Evolutionary conservation across 352 stramenopile genomes (phyloP), one percentile per base, ranked within the genome.

Genomic region (Pythium volutum): DNA sequence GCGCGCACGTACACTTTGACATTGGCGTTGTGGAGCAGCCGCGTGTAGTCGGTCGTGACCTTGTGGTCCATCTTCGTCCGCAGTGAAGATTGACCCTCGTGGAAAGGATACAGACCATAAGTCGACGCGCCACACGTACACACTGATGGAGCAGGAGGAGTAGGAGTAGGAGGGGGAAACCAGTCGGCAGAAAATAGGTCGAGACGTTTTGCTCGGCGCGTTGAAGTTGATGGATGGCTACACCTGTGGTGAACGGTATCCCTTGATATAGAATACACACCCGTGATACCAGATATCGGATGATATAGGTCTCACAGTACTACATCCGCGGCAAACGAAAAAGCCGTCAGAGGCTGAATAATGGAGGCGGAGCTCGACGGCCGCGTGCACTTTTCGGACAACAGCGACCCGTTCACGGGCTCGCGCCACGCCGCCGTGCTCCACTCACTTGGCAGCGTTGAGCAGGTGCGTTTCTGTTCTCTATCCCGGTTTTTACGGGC

Each of bases 41-140:
- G 79, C 26, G 84, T 93, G 74, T 93, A 93, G 66, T 93, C 84
- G 11, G 81, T 91, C 47, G 84, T 91, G 68, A 93, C 80, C 62
- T 89, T 93, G 72, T 93, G 84, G 65, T 91, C 84, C 84, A 93
- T 93, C 61, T 26, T 18, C 27, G 23, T 43, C 3, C n/a, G 34
- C 2, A 1, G 14, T 9, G n/a, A 2, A 6, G 16, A 22, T 36
- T 25, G 38, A 43, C 20, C 23, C 12, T 22, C 15, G 31, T 16
- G 18, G 54, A 61, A 23, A 39, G 23, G 39, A 50, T 16, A 60
- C 57, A n/a, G 31, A 23, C 48, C 45, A 6, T 29, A 6, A 18
- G 23, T 9, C 18, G n/a, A 43, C 36, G 36, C 11, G 36, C 18
- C 46, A 43, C 41, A 48, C 33, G 45, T 25, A 23, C n/a, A 43